These are phyloP conservation scores for Melanopsichium pennsylvanicum DNA, from an alignment of 1,284 basidiomycete species.

Conservation along the genomic window DNA sequence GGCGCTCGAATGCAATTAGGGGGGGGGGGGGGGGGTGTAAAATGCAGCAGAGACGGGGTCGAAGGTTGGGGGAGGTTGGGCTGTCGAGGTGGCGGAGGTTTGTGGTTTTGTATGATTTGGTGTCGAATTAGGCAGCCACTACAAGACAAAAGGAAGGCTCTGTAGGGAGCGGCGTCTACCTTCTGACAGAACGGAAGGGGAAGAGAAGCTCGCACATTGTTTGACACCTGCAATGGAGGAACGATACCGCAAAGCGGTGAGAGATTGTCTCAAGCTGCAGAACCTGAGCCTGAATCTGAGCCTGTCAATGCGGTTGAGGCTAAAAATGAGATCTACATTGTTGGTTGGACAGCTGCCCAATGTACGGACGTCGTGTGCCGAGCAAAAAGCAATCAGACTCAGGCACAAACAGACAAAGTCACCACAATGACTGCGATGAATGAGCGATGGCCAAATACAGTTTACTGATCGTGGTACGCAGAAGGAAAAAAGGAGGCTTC, in stretches of 20 bases:
- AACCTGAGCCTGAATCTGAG: no score
- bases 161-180: not conserved
- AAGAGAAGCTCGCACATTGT: not conserved
- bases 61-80: not conserved
- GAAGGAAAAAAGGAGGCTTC: not conserved
- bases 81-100: not conserved
- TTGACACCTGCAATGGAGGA: no score
- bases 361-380: constrained; percentile 7
- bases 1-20: not conserved
- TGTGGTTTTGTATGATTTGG: constrained; percentile 25
- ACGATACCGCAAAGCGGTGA: no score
- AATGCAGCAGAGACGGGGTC: not conserved
- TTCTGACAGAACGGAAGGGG: not conserved
- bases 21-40: not conserved
- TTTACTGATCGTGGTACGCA: constrained; percentile 14
- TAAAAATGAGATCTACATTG: constrained; percentile 8
- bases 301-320: not conserved
- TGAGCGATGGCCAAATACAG: no score
- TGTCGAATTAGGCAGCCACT: not conserved
- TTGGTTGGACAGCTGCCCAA: constrained; percentile 17
- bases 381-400: not conserved
- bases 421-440: no score
- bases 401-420: constrained; percentile 21
- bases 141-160: no score
- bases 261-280: no score